A percentile compares a stretch with the other conserved stretches of the same genome.
phyloP scores from a whole-genome alignment of 768 basidiomycete species.

The Xanthoconium purpureum region DNA sequence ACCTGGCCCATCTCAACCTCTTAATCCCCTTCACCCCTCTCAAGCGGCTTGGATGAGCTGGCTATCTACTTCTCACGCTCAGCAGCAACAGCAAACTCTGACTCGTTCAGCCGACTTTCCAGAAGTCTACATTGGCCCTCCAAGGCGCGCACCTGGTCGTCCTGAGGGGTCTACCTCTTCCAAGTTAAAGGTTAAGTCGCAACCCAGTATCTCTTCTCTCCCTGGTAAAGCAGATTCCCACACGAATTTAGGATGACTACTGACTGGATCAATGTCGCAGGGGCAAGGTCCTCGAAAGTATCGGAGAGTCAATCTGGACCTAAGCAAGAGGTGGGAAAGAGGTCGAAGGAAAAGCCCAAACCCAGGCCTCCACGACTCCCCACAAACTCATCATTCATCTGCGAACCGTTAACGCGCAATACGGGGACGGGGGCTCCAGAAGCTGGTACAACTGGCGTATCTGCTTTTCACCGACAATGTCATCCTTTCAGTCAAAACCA shows the following conservation, averaged over 20 bases:
- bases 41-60: neutral
- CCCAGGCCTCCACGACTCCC: constrained; percentile 21
- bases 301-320: neutral
- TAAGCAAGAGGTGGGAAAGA: neutral
- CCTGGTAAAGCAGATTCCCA: neutral
- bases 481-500: constrained; percentile 1
- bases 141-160: constrained; percentile 32
- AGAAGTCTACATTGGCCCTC: constrained; percentile 37
- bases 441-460: neutral
- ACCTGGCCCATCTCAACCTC: constrained; percentile 1
- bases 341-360: constrained; percentile 21
- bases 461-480: constrained; percentile 1
- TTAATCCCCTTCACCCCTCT: constrained; percentile 16
- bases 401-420: constrained; percentile 22
- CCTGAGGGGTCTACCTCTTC: constrained; percentile 45
- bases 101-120: constrained; percentile 34
- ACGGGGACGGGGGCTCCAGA: neutral
- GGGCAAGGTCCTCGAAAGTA: neutral
- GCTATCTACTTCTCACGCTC: neutral
- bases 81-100: constrained; percentile 15
- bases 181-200: constrained; percentile 36
- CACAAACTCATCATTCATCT: constrained; percentile 25
- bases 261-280: constrained; percentile 12
- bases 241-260: neutral
- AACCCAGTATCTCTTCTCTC: constrained; percentile 14